Evolutionary conservation across 768 basidiomycete species (phyloP).

Genomic region (Pisolithus albus): DNA sequence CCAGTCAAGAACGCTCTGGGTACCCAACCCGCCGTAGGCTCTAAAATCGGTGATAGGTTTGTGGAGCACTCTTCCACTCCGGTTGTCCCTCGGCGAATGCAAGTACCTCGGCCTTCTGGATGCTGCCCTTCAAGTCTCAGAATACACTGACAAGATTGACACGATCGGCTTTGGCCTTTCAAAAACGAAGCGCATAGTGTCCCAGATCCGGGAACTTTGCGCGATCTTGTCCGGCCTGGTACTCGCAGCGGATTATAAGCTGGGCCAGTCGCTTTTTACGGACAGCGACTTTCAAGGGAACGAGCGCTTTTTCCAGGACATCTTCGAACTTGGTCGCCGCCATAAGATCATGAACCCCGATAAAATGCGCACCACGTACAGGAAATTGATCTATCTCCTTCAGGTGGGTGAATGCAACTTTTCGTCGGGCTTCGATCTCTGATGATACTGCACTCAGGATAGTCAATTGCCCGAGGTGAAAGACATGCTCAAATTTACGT

Average conservation of each 20-base stretch:
- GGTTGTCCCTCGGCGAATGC: constrained; percentile 66
- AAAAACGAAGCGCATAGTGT: constrained; percentile 82
- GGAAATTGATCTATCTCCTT: constrained; percentile 77
- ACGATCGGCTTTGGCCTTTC: constrained; percentile 70
- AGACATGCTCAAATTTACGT: constrained; percentile 73
- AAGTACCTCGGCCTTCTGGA: constrained; percentile 82
- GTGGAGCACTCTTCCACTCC: constrained; percentile 76
- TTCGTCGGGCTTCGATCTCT: neutral
- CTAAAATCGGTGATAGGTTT: constrained; percentile 77
- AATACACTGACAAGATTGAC: constrained; percentile 89
- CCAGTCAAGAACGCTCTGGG: constrained; percentile 33
- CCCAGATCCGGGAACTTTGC: constrained; percentile 81
- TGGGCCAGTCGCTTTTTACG: constrained; percentile 79
- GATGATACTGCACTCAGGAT: constrained; percentile 42
- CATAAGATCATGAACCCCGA: constrained; percentile 93
- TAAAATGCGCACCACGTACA: constrained; percentile 86
- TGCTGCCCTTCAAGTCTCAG: constrained; percentile 76
- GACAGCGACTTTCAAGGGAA: constrained; percentile 79
- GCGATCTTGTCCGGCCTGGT: constrained; percentile 82
- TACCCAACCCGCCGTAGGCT: constrained; percentile 53
- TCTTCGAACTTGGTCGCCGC: constrained; percentile 77
- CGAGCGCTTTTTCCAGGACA: constrained; percentile 67
- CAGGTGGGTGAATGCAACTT: constrained; percentile 42
- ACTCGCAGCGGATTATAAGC: constrained; percentile 79
- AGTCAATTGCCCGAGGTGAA: constrained; percentile 79